These are phyloP conservation scores for Boletus hoseneyae DNA, from an alignment of 1,284 basidiomycete species.

Conservation along the genomic window DNA sequence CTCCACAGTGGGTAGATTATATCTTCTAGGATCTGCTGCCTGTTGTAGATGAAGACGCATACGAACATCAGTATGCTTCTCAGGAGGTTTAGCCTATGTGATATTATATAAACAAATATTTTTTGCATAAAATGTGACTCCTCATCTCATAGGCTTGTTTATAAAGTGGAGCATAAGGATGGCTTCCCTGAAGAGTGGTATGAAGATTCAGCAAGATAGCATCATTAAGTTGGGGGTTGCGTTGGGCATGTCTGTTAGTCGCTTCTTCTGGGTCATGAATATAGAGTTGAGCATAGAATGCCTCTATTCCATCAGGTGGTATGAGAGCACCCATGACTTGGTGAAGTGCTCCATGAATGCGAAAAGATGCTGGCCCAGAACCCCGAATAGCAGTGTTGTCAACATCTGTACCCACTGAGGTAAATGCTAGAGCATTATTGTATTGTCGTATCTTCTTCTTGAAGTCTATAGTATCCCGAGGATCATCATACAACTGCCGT, in stretches of 20 bases:
- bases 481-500: constrained; percentile 17
- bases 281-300: no score
- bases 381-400: constrained; percentile 32
- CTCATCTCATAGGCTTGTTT: no score
- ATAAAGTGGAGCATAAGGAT: no score
- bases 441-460: constrained; percentile 36
- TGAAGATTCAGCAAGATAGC: constrained; percentile 29
- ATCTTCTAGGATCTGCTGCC: constrained; percentile 14
- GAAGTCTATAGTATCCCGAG: no score
- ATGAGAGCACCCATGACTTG: no score
- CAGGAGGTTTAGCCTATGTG: no score
- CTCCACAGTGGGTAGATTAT: constrained; percentile 30
- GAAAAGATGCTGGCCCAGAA: no score
- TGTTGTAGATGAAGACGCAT: constrained; percentile 6
- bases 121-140: no score
- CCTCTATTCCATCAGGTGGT: no score
- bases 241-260: constrained; percentile 14
- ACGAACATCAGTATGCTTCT: constrained; percentile 5
- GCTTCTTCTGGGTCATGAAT: no score
- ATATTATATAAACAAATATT: no score
- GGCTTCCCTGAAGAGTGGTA: constrained; percentile 20
- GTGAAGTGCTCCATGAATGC: no score
- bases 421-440: constrained; percentile 38
- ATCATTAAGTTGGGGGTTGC: constrained; percentile 27
- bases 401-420: constrained; percentile 35